phyloP scores from a whole-genome alignment of 176 grass and related monocot genomes.

The Elymus sibiricus region DNA sequence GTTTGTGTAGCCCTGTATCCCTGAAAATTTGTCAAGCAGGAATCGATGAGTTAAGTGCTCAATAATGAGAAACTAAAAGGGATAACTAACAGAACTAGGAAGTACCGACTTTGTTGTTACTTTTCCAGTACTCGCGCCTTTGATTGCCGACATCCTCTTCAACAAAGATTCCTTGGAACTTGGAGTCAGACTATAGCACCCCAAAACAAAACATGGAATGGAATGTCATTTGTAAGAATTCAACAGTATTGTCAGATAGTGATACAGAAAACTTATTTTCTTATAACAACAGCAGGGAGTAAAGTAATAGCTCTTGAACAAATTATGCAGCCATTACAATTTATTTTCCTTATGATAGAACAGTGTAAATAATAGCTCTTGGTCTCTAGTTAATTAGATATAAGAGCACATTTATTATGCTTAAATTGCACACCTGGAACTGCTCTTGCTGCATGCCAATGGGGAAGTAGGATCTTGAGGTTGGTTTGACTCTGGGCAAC shows the following conservation, averaged over 20 bases:
- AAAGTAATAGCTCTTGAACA: neutral
- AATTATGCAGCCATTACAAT: neutral
- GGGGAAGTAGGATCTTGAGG: slow-evolving; percentile 33
- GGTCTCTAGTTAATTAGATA: neutral
- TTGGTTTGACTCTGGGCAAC: slow-evolving; percentile 45
- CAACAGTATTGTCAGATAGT: neutral
- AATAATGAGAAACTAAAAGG: slow-evolving; percentile 3
- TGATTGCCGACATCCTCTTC: slow-evolving; percentile 46
- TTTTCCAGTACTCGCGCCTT: slow-evolving; percentile 51
- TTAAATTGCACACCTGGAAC: slow-evolving; percentile 36
- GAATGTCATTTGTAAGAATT: slow-evolving; percentile 23
- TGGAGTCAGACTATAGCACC: slow-evolving; percentile 10
- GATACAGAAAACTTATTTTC: neutral
- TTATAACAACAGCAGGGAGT: neutral
- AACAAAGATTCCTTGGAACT: slow-evolving; percentile 41
- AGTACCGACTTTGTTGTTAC: slow-evolving; percentile 78
- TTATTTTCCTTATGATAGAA: neutral
- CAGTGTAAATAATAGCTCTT: neutral
- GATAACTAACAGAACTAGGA: slow-evolving; percentile 10
- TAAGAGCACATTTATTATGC: slow-evolving; percentile 11
- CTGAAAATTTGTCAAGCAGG: slow-evolving; percentile 34
- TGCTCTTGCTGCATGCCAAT: slow-evolving; percentile 36
- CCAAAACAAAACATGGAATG: slow-evolving; percentile 17
- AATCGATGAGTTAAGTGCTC: slow-evolving; percentile 19
- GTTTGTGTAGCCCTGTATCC: slow-evolving; percentile 68